These are phyloP conservation scores for Kwoniella europaea DNA, from an alignment of 768 basidiomycete species.

Conservation along the genomic window DNA sequence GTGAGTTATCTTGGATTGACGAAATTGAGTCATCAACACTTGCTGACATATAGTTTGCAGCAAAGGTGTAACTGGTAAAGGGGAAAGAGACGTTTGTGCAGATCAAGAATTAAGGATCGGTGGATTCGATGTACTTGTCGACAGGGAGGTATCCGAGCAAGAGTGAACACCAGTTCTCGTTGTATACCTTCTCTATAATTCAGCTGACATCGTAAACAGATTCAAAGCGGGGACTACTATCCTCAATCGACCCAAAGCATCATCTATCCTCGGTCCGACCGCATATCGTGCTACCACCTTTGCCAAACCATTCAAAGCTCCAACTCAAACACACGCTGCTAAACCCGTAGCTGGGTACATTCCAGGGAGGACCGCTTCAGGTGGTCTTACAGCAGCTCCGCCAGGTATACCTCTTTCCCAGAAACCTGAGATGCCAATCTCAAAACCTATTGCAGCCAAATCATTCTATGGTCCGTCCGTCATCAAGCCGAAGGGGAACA, in stretches of 20 bases:
- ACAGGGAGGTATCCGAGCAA: conserved; percentile 29
- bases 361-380: conserved; percentile 13
- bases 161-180: conserved; percentile 30
- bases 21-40: too few species aligned
- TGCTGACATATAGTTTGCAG: conserved; percentile 13
- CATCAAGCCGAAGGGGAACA: conserved; percentile 22
- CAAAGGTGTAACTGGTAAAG: conserved; percentile 25
- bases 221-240: conserved; percentile 36
- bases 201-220: conserved; percentile 18
- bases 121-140: conserved; percentile 36
- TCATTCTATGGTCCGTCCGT: conserved; percentile 43
- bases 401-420: conserved; percentile 7
- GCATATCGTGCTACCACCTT: conserved; percentile 30
- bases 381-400: conserved; percentile 15
- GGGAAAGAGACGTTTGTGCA: conserved; percentile 27
- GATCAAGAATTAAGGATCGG: conserved; percentile 52
- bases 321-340: conserved; percentile 34
- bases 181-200: neutral
- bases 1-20: conserved; percentile 30
- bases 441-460: conserved; percentile 11
- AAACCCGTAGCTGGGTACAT: conserved; percentile 31
- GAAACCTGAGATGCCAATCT: neutral
- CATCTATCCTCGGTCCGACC: conserved; percentile 12
- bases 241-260: conserved; percentile 32
- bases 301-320: conserved; percentile 47